Conservation (phyloP, 345 rosid genomes). For the Gossypium australe region DNA sequence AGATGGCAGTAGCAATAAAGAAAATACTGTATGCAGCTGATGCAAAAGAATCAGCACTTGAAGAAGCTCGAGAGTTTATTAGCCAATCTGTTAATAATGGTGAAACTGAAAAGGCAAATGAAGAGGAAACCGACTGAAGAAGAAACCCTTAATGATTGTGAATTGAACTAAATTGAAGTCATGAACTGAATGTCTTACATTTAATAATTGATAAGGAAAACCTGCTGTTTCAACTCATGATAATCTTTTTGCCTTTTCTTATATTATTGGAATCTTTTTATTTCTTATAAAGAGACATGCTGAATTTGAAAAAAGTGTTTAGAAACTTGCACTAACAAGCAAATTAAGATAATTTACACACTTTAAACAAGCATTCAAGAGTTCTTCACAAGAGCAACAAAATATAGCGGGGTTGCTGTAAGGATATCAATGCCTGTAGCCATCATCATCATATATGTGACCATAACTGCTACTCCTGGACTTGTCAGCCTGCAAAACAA, state of each 20-base stretch:
- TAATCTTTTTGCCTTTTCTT: too few species aligned
- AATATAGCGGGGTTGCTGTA: background rate
- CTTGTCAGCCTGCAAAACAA: slow-evolving; percentile 52
- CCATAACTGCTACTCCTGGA: slow-evolving; percentile 33
- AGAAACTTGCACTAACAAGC: background rate
- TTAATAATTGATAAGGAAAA: background rate
- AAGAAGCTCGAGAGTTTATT: slow-evolving; percentile 77
- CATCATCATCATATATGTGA: slow-evolving; percentile 24
- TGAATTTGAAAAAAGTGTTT: background rate
- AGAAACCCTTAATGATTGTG: background rate
- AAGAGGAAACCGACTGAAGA: background rate
- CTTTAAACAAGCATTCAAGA: background rate
- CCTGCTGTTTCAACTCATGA: background rate
- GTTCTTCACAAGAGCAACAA: background rate
- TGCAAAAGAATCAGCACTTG: slow-evolving; percentile 67
- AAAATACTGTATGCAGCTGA: slow-evolving; percentile 84
- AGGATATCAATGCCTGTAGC: slow-evolving; percentile 21
- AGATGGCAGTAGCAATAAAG: slow-evolving; percentile 78
- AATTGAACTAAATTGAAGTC: background rate
- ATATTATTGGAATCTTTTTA: too few species aligned
- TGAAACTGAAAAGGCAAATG: slow-evolving; percentile 26
- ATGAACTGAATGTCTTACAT: background rate
- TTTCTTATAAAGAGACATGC: background rate
- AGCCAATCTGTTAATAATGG: slow-evolving; percentile 29
- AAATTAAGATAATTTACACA: slow-evolving; percentile 11